Base-by-base conservation (phyloP, 768 basidiomycete genomes). In the Hirschioporus abietinus region DNA sequence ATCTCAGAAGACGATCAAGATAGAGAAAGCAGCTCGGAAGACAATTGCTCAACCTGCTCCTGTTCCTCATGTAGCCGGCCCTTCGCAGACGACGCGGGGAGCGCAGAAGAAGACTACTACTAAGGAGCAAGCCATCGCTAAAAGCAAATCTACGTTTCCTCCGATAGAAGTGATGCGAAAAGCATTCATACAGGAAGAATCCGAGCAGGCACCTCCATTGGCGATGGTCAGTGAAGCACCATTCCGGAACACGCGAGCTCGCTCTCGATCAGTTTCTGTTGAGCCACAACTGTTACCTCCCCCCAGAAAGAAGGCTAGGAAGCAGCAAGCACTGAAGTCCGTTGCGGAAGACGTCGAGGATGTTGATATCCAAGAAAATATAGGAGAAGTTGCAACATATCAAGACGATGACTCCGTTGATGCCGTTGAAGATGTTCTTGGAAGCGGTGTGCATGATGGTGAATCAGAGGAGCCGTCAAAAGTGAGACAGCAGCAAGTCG, bases 171-270 rank as follows among this genome's bases (percentile, higher is more conserved):
- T 15, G 12, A 52, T 52, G 42, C 42, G 42, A 5, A 52, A 52
- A 2, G 42, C 20, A 2, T 52, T 52, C 42, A 6, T 12, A 3
- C 42, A 20, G 42, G 20, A 52, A 52, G 42, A 20, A 52, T 20
- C 42, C 4, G 58, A 25, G 12, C n/a, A 58, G 58, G 34, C 23
- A 25, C 65, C 7, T 24, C 17, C n/a, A 20, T 25, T 64, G 30
- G 64, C 60, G 7, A n/a, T 60, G 10, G 9, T 65, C 9, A 15
- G 23, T 18, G 70, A 71, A 61, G 71, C 76, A 58, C 76, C 78
- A 10, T 77, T 74, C 68, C 71, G 72, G 42, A 77, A 78, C 67
- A 78, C 78, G 1, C 73, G 80, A 24, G 75, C 77, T 0, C 67
- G 75, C 20, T 77, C 78, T 27, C 74, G 72, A 25, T 76, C 76